Evolutionary conservation across 257 asterid species (phyloP).

Genomic region (Fraxinus excelsior): DNA sequence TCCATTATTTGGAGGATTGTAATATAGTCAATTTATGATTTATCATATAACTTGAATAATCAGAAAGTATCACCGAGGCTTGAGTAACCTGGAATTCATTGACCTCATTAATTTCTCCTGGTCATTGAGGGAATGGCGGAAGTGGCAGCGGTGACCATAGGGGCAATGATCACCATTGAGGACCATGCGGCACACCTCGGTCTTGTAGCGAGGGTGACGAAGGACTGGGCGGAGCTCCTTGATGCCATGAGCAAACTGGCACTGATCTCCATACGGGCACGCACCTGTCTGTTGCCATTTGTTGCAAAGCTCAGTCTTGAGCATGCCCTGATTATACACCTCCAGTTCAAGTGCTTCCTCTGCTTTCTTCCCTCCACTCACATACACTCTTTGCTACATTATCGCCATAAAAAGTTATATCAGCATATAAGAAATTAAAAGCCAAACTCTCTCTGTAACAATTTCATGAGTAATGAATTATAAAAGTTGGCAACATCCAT

Average conservation of each 20-base stretch:
- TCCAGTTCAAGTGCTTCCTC: conserved; percentile 61
- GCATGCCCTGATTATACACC: conserved; percentile 85
- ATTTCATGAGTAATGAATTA: not conserved
- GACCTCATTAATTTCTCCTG: conserved; percentile 57
- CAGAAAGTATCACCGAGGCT: conserved; percentile 29
- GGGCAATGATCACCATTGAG: conserved; percentile 66
- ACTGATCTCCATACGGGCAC: conserved; percentile 70
- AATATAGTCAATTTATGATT: conserved; percentile 16
- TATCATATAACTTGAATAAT: not conserved
- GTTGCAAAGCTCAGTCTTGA: conserved; percentile 88
- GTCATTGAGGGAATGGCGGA: conserved; percentile 67
- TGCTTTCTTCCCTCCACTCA: conserved; percentile 55
- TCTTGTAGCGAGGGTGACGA: conserved; percentile 91
- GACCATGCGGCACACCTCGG: conserved; percentile 86
- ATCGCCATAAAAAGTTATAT: conserved; percentile 5
- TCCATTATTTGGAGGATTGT: not conserved
- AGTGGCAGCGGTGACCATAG: conserved; percentile 91
- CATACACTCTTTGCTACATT: conserved; percentile 70
- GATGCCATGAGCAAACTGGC: conserved; percentile 83
- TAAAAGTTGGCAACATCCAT: not conserved
- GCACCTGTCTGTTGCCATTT: conserved; percentile 88
- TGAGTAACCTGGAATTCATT: conserved; percentile 36
- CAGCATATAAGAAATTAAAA: conserved; percentile 6
- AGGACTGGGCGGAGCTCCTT: conserved; percentile 76
- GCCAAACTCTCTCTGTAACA: no score